Evolutionary conservation across 1,284 basidiomycete genomes (phyloP), one percentile per base, ranked within the genome.

Genomic region (Boletus semigastroideus): DNA sequence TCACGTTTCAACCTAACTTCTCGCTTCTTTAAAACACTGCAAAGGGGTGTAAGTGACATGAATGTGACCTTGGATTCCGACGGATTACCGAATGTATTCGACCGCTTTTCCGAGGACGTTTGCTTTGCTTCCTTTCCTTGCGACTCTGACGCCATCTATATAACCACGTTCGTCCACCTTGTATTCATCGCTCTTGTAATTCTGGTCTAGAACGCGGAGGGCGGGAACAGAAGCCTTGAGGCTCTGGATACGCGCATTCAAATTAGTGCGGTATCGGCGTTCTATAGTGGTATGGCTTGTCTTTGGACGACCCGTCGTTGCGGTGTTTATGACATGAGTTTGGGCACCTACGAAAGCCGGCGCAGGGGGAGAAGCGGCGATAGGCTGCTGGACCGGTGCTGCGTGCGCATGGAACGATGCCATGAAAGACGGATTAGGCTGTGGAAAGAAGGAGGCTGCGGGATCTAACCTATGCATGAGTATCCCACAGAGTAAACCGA

Each of bases 201-300:
- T 79, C 54, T 81, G 80, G 53, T 84, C 80, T 20, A 92, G 75
- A 14, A 89, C 83, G 4, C 88, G 83, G 33, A 94, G 77, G 0
- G 91, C 92, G 2, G 91, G 91, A 2, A 94, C 90, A 11, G 91
- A 86, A 62, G 84, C 82, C 51, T 89, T 85, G 39, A 95, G 76
- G 50, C 87, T 86, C 52, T 88, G 85, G 41, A 95, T 94, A 44
- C 92, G 85, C 12, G 91, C 90, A 64, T 95, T 95, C 53, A 95
- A 79, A 68, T 94, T 94, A 16, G 92, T 94, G 37, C 93, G 83
- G 64, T 94, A 92, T 30, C 93, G 80, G 14, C 93, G 82, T 70
- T 95, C 93, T 59, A 95, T 94, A 22, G 91, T 93, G 11, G 93
- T 95, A 68, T 95, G 92, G 53, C 89, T 91, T 0, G 89, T 91